A percentile compares a stretch with the other conserved stretches of the same genome.
Evolutionary conservation across 305 asterid genomes (phyloP).

Genomic region (Fraxinus platypoda): DNA sequence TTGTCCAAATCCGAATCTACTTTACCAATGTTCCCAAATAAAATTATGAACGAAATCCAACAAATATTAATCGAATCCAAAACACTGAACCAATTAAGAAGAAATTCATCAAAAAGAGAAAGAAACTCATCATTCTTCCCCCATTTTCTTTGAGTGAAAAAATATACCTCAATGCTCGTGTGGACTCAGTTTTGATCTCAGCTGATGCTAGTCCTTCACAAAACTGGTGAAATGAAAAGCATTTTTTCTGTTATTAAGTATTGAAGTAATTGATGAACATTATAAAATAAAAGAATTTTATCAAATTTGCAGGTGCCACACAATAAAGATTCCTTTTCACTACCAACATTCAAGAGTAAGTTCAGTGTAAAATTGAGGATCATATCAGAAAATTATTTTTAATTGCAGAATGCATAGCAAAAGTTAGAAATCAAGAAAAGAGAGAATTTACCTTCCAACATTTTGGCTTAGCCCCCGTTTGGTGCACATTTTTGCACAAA

Average conservation of each 20-base stretch:
- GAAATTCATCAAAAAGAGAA: background rate
- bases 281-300: background rate
- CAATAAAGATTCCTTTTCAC: background rate
- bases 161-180: background rate
- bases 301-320: background rate
- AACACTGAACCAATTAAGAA: background rate
- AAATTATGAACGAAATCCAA: background rate
- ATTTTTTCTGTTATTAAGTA: background rate
- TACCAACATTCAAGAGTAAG: background rate
- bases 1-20: background rate
- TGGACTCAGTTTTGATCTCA: background rate
- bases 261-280: background rate
- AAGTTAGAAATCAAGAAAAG: background rate
- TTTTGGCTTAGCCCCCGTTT: too few species aligned
- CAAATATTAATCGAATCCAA: background rate
- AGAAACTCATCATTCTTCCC: background rate
- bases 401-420: background rate
- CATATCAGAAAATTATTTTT: background rate
- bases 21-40: background rate
- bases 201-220: background rate
- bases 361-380: background rate
- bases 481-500: too few species aligned
- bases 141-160: background rate
- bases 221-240: background rate
- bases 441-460: background rate